Conservation (phyloP, 495 filamentous ascomycete genomes). For the Xylaria nigripes region DNA sequence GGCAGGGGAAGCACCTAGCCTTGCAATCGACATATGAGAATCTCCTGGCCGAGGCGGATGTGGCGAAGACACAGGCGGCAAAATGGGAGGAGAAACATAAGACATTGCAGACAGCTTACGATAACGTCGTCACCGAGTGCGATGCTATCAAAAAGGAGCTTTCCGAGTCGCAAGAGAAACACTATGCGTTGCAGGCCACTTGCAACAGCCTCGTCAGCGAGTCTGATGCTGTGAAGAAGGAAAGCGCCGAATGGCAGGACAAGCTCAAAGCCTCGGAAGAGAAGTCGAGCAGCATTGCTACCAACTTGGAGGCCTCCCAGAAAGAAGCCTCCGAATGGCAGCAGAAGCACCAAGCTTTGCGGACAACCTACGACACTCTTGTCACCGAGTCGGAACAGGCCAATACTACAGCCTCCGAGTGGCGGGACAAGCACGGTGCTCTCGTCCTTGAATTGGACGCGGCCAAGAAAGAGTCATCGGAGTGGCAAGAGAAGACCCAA, state of each 20-base stretch:
- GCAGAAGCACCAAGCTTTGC: conserved; percentile 4
- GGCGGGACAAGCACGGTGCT: conserved; percentile 2
- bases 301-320: not conserved
- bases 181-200: conserved; percentile 1
- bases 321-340: conserved; percentile 2
- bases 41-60: conserved; percentile 3
- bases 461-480: conserved; percentile 5
- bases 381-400: conserved; percentile 2
- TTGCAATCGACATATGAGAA: conserved; percentile 6
- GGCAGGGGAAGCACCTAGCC: conserved; percentile 5
- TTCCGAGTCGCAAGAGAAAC: conserved; percentile 6
- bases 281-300: not conserved
- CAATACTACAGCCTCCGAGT: conserved; percentile 5
- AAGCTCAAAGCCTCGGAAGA: conserved; percentile 1
- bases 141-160: conserved; percentile 7
- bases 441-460: too few species aligned
- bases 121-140: not conserved
- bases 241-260: conserved; percentile 1
- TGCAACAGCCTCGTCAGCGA: conserved; percentile 1
- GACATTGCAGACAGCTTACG: not conserved
- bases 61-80: not conserved
- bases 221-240: not conserved
- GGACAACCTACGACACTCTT: not conserved
- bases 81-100: conserved; percentile 9
- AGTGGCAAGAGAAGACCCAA: not conserved